These are phyloP conservation scores for Fibroporia radiculosa DNA, from an alignment of 768 basidiomycete species.

Conservation along the genomic window DNA sequence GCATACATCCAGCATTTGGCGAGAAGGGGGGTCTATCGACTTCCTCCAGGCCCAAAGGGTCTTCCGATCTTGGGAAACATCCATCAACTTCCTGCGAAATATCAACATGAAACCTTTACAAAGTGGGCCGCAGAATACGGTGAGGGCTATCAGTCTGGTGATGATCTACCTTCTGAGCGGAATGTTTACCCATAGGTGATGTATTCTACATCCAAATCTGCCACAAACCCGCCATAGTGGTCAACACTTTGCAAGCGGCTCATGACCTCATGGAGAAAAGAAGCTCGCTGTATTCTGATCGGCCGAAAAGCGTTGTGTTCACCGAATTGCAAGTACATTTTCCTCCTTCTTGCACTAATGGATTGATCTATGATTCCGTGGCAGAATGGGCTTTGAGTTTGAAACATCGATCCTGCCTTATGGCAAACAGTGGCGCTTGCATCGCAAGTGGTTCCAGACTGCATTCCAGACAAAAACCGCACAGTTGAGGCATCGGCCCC, in stretches of 20 bases:
- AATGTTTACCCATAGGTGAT: too few species aligned
- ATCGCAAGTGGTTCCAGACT: conserved; percentile 22
- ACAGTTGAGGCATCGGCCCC: conserved; percentile 12
- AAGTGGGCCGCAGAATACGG: too few species aligned
- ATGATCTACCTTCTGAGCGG: too few species aligned
- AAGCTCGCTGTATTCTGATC: conserved; percentile 2
- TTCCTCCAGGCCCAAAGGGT: too few species aligned
- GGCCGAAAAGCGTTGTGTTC: background rate
- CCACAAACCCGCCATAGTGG: conserved; percentile 6
- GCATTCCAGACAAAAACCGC: conserved; percentile 12
- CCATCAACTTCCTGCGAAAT: too few species aligned
- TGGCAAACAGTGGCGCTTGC: conserved; percentile 22
- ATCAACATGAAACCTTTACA: too few species aligned
- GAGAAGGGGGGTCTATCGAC: too few species aligned
- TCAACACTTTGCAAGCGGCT: conserved; percentile 1
- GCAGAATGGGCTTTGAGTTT: conserved; percentile 16
- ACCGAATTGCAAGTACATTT: background rate
- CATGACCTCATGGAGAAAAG: conserved; percentile 5
- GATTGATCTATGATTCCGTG: background rate
- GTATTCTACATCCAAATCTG: too few species aligned
- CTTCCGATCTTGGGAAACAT: too few species aligned
- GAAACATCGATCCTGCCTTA: conserved; percentile 14
- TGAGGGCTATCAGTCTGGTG: too few species aligned
- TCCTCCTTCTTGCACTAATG: background rate
- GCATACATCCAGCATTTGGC: too few species aligned